Evolutionary conservation across 2,329 filamentous ascomycete genomes (phyloP).

Genomic region (Colletotrichum orbiculare): DNA sequence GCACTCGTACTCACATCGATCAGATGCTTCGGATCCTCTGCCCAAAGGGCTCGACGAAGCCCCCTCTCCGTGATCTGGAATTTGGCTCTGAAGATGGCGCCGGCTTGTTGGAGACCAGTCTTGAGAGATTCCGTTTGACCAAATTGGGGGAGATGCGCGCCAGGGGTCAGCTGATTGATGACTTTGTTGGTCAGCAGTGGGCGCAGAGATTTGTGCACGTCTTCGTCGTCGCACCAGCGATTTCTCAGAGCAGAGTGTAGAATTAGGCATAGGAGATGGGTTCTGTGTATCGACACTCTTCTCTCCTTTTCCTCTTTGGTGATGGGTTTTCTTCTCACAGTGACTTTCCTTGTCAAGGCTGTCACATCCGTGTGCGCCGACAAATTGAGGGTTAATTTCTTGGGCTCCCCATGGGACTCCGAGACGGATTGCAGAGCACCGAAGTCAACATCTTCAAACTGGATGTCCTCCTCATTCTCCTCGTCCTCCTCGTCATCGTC

Average conservation of each 20-base stretch:
- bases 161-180: conserved; percentile 75
- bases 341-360: conserved; percentile 43
- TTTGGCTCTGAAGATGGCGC: conserved; percentile 73
- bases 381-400: conserved; percentile 63
- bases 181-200: conserved; percentile 74
- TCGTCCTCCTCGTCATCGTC: conserved; percentile 50
- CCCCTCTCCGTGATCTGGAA: conserved; percentile 80
- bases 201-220: conserved; percentile 74
- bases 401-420: conserved; percentile 41
- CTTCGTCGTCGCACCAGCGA: conserved; percentile 84
- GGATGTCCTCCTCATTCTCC: conserved; percentile 54
- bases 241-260: conserved; percentile 83
- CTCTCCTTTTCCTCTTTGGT: conserved; percentile 63
- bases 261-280: conserved; percentile 85
- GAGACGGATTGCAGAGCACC: conserved; percentile 42
- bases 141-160: conserved; percentile 76
- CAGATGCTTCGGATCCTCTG: conserved; percentile 71
- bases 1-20: conserved; percentile 58
- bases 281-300: conserved; percentile 84
- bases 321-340: conserved; percentile 62
- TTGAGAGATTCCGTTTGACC: conserved; percentile 80
- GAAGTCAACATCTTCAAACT: conserved; percentile 63
- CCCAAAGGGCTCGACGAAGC: conserved; percentile 79
- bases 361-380: conserved; percentile 55
- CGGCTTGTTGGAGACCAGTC: conserved; percentile 78